phyloP scores from a whole-genome alignment of 768 basidiomycete genomes.

The Neoboletus subvelutipes region DNA sequence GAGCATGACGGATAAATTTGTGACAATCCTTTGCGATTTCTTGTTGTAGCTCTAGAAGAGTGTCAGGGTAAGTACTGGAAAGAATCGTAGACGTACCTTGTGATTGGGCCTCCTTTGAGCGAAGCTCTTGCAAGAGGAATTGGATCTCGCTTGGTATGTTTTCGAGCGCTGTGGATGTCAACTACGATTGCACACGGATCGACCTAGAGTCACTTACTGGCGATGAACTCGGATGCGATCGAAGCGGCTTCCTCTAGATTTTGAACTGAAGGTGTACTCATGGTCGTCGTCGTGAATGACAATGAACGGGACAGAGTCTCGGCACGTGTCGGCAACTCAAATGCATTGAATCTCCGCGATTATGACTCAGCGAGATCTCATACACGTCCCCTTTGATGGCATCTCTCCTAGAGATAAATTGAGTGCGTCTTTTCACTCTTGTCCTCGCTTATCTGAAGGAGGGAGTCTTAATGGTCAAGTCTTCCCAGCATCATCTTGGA shows the following conservation, averaged over 20 bases:
- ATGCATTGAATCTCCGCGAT: slow-evolving; percentile 23
- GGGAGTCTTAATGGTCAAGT: not conserved
- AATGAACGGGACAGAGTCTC: not conserved
- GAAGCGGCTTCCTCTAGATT: slow-evolving; percentile 49
- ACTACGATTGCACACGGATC: not conserved
- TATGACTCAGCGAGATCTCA: slow-evolving; percentile 15
- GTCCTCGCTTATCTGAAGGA: not conserved
- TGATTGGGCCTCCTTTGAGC: slow-evolving; percentile 41
- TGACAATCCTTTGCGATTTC: slow-evolving; percentile 45
- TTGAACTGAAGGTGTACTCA: slow-evolving; percentile 35
- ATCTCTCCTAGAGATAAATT: not conserved
- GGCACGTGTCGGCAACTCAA: slow-evolving; percentile 17
- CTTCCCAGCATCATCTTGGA: slow-evolving; percentile 9
- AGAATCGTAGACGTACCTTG: slow-evolving; percentile 34
- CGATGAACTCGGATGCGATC: slow-evolving; percentile 49
- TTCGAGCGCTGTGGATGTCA: slow-evolving; percentile 40
- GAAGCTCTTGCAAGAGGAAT: slow-evolving; percentile 48
- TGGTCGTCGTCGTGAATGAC: slow-evolving; percentile 13
- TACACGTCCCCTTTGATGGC: not conserved
- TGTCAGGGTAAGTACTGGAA: not conserved
- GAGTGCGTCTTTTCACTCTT: not conserved
- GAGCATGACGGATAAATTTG: slow-evolving; percentile 44
- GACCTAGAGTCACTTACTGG: slow-evolving; percentile 35
- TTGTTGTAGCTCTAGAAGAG: slow-evolving; percentile 38
- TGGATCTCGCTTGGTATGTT: slow-evolving; percentile 51